Base-by-base conservation (phyloP, 768 basidiomycete genomes). In the Panellus pusillus region DNA sequence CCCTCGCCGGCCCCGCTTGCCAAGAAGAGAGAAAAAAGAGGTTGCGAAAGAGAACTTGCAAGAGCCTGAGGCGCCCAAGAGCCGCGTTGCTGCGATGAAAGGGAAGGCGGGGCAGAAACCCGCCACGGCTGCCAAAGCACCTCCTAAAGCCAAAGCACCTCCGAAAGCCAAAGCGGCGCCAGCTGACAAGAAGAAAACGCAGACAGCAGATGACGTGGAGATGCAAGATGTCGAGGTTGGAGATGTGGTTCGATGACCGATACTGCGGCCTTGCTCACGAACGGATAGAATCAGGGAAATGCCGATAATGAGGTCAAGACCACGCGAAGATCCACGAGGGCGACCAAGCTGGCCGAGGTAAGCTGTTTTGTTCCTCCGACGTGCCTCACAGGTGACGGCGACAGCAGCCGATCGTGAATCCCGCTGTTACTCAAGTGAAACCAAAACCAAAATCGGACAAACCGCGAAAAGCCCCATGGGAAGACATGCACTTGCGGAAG, bases 401-500 rank as follows among this genome's bases (percentile, higher is more conserved):
- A 19, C 43, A 3, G 13, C 18, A 57, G 56, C 47, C 47, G 42
- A 39, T 37, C 27, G 38, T 56, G 39, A 40, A 51, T 29, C 11
- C 13, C 37, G 18, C 47, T 35, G 14, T 56, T 37, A 44, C 36
- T 18, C 44, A 43, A 28, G 37, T 29, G 39, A 51, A 54, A 43
- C 17, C 42, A 4, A 45, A 36, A 41, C 12, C 31, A 50, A 62
- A 54, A 41, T 14, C 37, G 50, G 52, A 58, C 60, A 70, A 68
- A 44, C 45, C 62, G 9, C 59, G 50, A 40, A 67, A 69, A 60
- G 71, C 71, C 7, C 67, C 70, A 11, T 70, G 68, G 68, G 68
- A 66, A 44, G 58, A 61, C 29, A 47, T 59, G 29, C 59, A 59
- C 36, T 64, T 67, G 31, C 43, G 56, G 38, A 60, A 63, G 7